phyloP scores from a whole-genome alignment of 345 rosid species.

The Populus nigra region DNA sequence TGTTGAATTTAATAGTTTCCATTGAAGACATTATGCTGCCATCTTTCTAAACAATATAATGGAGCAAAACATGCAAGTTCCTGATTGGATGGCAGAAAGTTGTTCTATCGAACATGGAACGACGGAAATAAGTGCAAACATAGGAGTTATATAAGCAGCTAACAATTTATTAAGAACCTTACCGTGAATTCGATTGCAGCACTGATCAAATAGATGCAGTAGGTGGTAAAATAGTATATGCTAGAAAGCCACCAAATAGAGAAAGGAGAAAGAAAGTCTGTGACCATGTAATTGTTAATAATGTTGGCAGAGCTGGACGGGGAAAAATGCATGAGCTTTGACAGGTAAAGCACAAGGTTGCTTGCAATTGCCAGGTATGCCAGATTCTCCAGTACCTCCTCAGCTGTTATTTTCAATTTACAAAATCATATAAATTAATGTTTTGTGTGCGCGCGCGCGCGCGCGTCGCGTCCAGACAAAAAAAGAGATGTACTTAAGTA shows the following conservation, averaged over 20 bases:
- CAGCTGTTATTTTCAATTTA: constrained; percentile 38
- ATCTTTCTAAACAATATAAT: too few species aligned
- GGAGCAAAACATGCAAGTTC: not conserved
- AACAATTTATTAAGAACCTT: constrained; percentile 18
- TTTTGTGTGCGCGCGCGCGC: too few species aligned
- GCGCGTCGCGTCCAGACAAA: too few species aligned
- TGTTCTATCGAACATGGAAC: not conserved
- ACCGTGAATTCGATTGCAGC: constrained; percentile 72
- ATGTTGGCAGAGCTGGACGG: constrained; percentile 74
- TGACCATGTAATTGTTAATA: constrained; percentile 90
- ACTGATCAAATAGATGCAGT: constrained; percentile 60
- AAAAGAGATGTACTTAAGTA: not conserved
- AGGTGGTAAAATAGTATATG: constrained; percentile 75
- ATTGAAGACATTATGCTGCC: too few species aligned
- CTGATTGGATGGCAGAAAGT: not conserved
- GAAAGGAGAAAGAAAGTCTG: constrained; percentile 83
- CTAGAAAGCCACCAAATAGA: constrained; percentile 80
- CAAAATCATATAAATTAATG: constrained; percentile 6
- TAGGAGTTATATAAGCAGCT: not conserved
- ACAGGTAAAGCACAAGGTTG: too few species aligned
- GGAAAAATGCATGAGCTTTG: constrained; percentile 70
- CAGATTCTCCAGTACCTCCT: constrained; percentile 83
- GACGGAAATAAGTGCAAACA: not conserved
- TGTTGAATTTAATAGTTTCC: not conserved
- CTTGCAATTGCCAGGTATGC: constrained; percentile 84